These are phyloP conservation scores for Pleurotus tuoliensis DNA, from an alignment of 768 basidiomycete species.

Conservation along the genomic window DNA sequence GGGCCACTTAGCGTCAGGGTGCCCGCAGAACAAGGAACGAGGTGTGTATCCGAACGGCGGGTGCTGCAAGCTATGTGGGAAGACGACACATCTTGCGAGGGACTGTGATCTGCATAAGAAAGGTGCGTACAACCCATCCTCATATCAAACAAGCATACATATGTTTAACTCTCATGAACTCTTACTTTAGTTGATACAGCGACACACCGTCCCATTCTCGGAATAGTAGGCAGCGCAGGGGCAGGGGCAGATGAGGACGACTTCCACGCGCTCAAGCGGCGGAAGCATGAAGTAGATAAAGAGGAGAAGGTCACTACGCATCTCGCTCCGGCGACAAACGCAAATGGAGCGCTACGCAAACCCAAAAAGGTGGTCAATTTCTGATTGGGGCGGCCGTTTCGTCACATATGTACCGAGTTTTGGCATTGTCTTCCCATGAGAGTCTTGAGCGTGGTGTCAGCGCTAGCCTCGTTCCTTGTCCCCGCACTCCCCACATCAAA, in stretches of 20 bases:
- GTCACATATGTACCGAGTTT: not conserved
- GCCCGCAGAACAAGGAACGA: conserved; percentile 73
- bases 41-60: conserved; percentile 93
- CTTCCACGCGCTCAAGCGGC: conserved; percentile 78
- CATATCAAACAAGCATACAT: too few species aligned
- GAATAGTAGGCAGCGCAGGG: conserved; percentile 37
- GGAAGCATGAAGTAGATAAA: conserved; percentile 52
- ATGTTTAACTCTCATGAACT: not conserved
- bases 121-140: conserved; percentile 30
- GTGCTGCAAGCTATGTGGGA: conserved; percentile 83
- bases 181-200: not conserved
- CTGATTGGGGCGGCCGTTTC: not conserved
- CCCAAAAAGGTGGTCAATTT: conserved; percentile 6
- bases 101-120: conserved; percentile 68
- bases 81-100: conserved; percentile 81
- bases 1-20: conserved; percentile 83
- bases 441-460: conserved; percentile 15
- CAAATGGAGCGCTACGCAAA: conserved; percentile 39
- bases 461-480: conserved; percentile 15
- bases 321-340: conserved; percentile 34
- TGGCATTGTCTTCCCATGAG: not conserved
- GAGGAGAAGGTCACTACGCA: conserved; percentile 46
- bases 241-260: conserved; percentile 94
- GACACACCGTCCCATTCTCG: conserved; percentile 8
- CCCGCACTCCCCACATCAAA: too few species aligned